Evolutionary conservation across 768 basidiomycete species (phyloP).

Genomic region (Amanita rubescens): DNA sequence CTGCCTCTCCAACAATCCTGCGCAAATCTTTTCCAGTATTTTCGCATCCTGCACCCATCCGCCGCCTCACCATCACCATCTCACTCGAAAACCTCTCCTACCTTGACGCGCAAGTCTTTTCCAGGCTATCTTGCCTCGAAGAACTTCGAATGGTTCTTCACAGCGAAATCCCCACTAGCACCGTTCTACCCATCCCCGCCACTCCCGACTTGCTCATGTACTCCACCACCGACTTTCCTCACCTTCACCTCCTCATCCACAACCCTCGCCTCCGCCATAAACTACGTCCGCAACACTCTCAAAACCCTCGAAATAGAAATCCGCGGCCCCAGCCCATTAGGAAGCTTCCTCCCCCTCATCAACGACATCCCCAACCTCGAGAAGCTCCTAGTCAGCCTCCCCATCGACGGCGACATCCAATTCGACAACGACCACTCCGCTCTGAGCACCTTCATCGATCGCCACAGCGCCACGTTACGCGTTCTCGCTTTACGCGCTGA

Average conservation of each 20-base stretch:
- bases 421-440: conserved; percentile 32
- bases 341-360: conserved; percentile 32
- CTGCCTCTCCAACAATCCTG: conserved; percentile 9
- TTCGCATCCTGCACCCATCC: conserved; percentile 3
- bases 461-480: conserved; percentile 27
- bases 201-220: conserved; percentile 24
- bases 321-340: conserved; percentile 38
- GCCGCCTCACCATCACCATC: conserved; percentile 12
- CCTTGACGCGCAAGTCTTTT: conserved; percentile 2
- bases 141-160: conserved; percentile 4
- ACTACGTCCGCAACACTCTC: conserved; percentile 26
- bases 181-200: conserved; percentile 10
- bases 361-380: conserved; percentile 24
- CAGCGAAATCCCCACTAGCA: conserved; percentile 7
- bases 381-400: conserved; percentile 32
- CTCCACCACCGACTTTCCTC: conserved; percentile 15
- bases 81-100: conserved; percentile 12
- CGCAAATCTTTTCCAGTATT: conserved; percentile 13
- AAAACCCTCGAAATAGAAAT: conserved; percentile 32
- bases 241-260: neutral
- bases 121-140: neutral
- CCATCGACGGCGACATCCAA: conserved; percentile 28
- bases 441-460: conserved; percentile 28
- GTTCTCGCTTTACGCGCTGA: conserved; percentile 35
- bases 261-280: conserved; percentile 30